A percentile compares a stretch with the other conserved stretches of the same genome.
These are phyloP conservation scores for Rhodotorula babjevae DNA, from an alignment of 768 basidiomycete genomes.

Conservation along the genomic window DNA sequence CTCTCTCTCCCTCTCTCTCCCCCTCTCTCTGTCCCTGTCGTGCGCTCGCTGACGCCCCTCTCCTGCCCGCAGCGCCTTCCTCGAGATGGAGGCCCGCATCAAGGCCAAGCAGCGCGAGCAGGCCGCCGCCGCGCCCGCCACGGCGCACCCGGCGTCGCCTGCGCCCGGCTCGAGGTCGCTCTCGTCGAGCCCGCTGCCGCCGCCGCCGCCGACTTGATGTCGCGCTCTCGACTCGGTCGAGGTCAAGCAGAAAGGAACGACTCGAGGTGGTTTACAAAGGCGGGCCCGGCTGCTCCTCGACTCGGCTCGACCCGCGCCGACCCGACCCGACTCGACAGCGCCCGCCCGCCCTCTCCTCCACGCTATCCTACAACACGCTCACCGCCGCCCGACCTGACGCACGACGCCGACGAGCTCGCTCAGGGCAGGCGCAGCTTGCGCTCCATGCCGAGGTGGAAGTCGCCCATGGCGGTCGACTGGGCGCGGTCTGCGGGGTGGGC, in stretches of 20 bases:
- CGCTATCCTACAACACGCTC: no score
- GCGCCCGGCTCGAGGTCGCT: background rate
- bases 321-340: no score
- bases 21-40: no score
- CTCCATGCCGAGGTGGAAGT: slow-evolving; percentile 66
- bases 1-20: background rate
- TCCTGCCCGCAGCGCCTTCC: slow-evolving; percentile 14
- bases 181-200: background rate
- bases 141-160: background rate
- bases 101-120: slow-evolving; percentile 20
- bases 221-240: no score
- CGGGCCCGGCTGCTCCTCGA: no score
- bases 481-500: slow-evolving; percentile 54
- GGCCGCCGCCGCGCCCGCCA: background rate
- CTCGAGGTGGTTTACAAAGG: no score
- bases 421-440: slow-evolving; percentile 50
- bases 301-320: no score
- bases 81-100: slow-evolving; percentile 34
- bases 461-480: slow-evolving; percentile 51
- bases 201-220: no score
- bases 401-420: background rate
- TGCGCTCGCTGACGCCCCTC: no score
- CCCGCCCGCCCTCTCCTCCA: no score
- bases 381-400: no score
- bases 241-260: no score